Evolutionary conservation across 2,329 filamentous ascomycete genomes (phyloP).

Genomic region (Xylariomycetidae sp.): DNA sequence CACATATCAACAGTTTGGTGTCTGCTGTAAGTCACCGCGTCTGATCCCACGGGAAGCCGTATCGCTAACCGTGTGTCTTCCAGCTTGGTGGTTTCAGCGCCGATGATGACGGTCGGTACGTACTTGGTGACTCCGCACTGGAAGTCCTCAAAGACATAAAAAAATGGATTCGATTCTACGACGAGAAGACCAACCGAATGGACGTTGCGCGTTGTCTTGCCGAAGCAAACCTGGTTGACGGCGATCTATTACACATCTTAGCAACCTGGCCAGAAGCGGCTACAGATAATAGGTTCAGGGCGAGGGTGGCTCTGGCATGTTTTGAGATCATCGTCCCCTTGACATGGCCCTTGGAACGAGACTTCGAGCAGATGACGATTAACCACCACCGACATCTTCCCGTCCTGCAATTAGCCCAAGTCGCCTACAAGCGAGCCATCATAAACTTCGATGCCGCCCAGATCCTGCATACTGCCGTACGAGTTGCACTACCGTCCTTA

Average conservation of each 20-base stretch:
- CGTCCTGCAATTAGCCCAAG: conserved; percentile 81
- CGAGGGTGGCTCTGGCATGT: conserved; percentile 77
- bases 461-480: conserved; percentile 76
- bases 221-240: conserved; percentile 86
- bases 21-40: conserved; percentile 88
- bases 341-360: conserved; percentile 87
- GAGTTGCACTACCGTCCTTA: conserved; percentile 81
- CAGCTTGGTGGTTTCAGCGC: conserved; percentile 83
- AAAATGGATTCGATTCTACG: conserved; percentile 91
- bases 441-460: conserved; percentile 75
- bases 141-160: conserved; percentile 90
- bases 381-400: conserved; percentile 92
- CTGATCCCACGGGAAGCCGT: no score
- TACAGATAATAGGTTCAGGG: conserved; percentile 68
- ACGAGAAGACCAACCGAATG: conserved; percentile 88
- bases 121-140: conserved; percentile 87
- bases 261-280: conserved; percentile 73
- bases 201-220: conserved; percentile 91
- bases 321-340: conserved; percentile 87
- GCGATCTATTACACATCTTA: conserved; percentile 86
- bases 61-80: no score
- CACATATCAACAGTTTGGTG: conserved; percentile 88
- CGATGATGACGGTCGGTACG: conserved; percentile 76
- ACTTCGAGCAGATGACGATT: conserved; percentile 75
- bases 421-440: conserved; percentile 83